Base-by-base conservation (phyloP, 305 asterid species). In the Plantago lanceolata region DNA sequence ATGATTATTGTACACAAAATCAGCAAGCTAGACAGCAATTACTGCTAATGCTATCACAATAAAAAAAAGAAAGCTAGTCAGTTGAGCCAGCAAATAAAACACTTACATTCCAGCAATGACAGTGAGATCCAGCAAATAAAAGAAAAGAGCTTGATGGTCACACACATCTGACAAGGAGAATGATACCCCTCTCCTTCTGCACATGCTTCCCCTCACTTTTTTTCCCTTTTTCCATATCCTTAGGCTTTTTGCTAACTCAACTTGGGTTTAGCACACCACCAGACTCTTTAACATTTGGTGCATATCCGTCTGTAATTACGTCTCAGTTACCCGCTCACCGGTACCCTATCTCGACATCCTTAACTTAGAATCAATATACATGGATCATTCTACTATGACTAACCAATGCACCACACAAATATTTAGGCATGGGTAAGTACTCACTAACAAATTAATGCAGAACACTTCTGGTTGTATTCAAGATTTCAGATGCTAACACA, bases 381-480 rank as follows among this genome's bases (percentile, higher is more conserved):
- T 28, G 43, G 19, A 15, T 29, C 44, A 56, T 29, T 21, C 61
- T 56, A 56, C 44, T 56, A 26, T 56, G 19, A 56, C 61, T 56
- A 56, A 56, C 43, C 45, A 56, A 56, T 56, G 61, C 61, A 56
- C 61, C 37, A 56, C 44, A 29, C 61, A 56, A 56, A 56, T 56
- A 56, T 55, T 40, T 56, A 26, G 37, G 61, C 61, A 56, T 56
- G 61, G 29, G 28, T 16, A 56, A 56, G 37, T 40, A 56, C 28
- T 56, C 61, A 56, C 61, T 56, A 56, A 29, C 61, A 56, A 29
- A 56, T 56, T 35, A 56, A 26, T 56, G 24, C 17, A 56, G 19
- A 56, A 56, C 61, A 56, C 61, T 54, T 26, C 19, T 33, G 17
- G 31, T 17, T 55, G 37, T 54, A 40, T 40, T 40, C 14, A 40